phyloP scores from a whole-genome alignment of 1,284 basidiomycete species.

The Anthracocystis setariae region DNA sequence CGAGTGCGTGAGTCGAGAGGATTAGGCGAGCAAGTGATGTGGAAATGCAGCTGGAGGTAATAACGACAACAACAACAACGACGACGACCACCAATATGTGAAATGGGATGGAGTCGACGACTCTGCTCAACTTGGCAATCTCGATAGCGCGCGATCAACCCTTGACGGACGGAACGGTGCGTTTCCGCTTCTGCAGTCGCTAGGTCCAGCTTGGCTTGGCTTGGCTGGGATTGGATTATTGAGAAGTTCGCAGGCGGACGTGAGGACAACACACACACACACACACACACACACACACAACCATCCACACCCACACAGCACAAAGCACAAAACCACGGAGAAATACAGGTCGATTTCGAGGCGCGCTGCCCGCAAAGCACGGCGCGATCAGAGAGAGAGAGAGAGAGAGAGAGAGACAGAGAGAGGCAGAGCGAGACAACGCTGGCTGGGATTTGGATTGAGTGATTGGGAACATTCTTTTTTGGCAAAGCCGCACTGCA shows the following conservation, averaged over 20 bases:
- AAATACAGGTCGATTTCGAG: too few relatives aligned
- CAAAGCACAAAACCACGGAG: too few relatives aligned
- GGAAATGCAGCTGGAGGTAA: background rate
- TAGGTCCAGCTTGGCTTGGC: constrained; percentile 1
- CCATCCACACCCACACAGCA: background rate
- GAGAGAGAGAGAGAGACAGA: too few relatives aligned
- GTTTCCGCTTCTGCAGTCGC: background rate
- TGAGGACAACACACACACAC: background rate
- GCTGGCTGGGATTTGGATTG: background rate
- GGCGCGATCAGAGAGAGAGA: constrained; percentile 22
- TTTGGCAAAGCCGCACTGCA: background rate
- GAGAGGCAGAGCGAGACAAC: constrained; percentile 1
- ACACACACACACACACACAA: background rate
- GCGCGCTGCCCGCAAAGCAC: constrained; percentile 10
- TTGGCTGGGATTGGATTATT: background rate
- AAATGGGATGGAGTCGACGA: background rate
- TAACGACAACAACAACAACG: background rate
- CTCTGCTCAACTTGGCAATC: background rate
- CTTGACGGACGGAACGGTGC: too few relatives aligned
- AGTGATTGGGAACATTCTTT: constrained; percentile 15
- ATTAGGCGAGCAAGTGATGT: background rate
- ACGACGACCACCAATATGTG: too few relatives aligned
- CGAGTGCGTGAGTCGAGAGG: background rate
- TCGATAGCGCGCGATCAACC: constrained; percentile 1
- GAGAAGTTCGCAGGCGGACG: too few relatives aligned